Base-by-base conservation (phyloP, 768 basidiomycete genomes). In the Mrakia gelida region DNA sequence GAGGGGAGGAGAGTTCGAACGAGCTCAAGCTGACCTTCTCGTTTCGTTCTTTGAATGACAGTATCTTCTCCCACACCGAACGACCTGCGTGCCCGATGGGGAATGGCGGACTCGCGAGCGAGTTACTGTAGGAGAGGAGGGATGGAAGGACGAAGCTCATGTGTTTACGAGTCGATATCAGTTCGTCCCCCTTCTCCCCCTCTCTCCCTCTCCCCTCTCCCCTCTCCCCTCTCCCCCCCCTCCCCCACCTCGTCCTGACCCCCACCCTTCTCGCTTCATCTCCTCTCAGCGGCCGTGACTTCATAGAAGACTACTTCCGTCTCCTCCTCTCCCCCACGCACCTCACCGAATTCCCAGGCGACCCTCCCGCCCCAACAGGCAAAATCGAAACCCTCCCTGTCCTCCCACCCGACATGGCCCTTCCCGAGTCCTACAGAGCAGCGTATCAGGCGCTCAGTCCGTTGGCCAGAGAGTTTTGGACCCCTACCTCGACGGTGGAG, bases 101-200 rank as follows among this genome's bases (percentile, higher is more conserved):
- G 67, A 70, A 43, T 70, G 67, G 67, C 41, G 67, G 10, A 70
- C 67, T 43, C 67, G 67, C 1, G 34, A 41, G 5, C 41, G 67
- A 7, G 23, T n/a, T 13, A 43, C 34, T 23, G 67, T 70, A 18
- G 67, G 67, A 21, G 67, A 70, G 67, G 21, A n/a, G 21, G 26
- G 26, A 0, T 70, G 67, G 67, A 26, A 41, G 34, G 32, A 41
- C 1, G 21, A 34, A 13, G 38, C 67, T 23, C 13, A 70, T n/a
- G 26, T 70, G 26, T 70, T 70, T 23, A 70, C 67, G 34, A 41
- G 34, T 41, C 67, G 67, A 34, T 70, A 70, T 23, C 67, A 70
- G 59, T 52, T n/a, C n/a, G 59, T 59, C 26, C 26, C 26, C 26
- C 8, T 56, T 15, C n/a, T 59, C 59, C 0, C 28, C 28, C 59